Evolutionary conservation across 306 rosid species (phyloP), one percentile per base, ranked within the genome.

Genomic region (Vicia faba): DNA sequence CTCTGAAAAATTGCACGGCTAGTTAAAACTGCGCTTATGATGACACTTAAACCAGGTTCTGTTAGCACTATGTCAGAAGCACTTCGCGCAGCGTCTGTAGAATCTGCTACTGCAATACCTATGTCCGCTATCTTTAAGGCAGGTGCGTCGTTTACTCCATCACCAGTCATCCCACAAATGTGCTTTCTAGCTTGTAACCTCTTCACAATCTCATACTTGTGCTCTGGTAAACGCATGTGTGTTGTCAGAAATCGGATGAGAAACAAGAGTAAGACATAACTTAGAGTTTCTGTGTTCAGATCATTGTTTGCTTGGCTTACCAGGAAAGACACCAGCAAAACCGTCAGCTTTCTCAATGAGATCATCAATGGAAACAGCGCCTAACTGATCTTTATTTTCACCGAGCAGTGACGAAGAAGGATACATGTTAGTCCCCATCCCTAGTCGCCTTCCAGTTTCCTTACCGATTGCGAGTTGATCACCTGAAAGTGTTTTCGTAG

Each of bases 81-180:
- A 14, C 96, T 70, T 12, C 86, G 61, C 2, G 92, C 96, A 40
- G 96, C 96, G 60, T 86, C 96, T 40, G 89, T 88, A 31, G 89
- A 54, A 71, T 88, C 91, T 68, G 89, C 91, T 15, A 88, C 95
- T 0, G 95, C 95, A 61, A 88, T 88, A 68, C 95, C 95, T 11
- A 84, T 88, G 78, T 88, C 96, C 5, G 91, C 96, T 80, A 78
- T 84, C 85, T 88, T 88, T 19, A 88, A 66, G 64, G 96, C 89
- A 2, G 89, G 96, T 29, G 91, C 96, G 80, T 88, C 89, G 23
- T 88, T 88, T 51, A 84, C 92, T 8, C 89, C 96, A 78, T 88
- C 96, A 68, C 96, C 92, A 59, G 96, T 86, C 96, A 88, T 88
- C 61, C 96, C 89, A 63, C 89, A 84, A 57, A 88, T 80, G 78